Conservation (phyloP, 768 basidiomycete genomes). For the Albatrellus ellisii region DNA sequence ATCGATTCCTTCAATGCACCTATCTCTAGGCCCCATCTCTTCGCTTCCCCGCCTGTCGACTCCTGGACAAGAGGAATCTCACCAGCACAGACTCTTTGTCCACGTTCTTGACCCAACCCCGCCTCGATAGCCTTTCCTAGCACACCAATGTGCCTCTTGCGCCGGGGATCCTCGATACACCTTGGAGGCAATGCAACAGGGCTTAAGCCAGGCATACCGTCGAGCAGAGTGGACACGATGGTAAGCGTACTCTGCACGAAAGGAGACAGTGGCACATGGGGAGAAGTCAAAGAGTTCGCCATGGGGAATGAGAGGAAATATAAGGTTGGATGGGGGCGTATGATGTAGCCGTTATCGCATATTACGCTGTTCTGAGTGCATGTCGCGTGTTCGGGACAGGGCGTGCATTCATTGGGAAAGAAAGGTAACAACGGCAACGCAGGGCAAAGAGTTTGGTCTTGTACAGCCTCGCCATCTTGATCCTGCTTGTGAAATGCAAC, state of each 20-base stretch:
- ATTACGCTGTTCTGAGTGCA: slow-evolving; percentile 43
- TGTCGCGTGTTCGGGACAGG: slow-evolving; percentile 45
- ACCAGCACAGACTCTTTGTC: slow-evolving; percentile 51
- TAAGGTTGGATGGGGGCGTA: slow-evolving; percentile 37
- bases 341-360: slow-evolving; percentile 57
- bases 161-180: slow-evolving; percentile 65
- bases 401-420: slow-evolving; percentile 52
- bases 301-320: slow-evolving; percentile 29
- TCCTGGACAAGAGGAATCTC: slow-evolving; percentile 27
- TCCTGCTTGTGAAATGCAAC: no score
- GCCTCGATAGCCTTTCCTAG: slow-evolving; percentile 64
- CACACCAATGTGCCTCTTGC: slow-evolving; percentile 59
- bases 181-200: slow-evolving; percentile 63
- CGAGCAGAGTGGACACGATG: slow-evolving; percentile 17
- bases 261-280: slow-evolving; percentile 17
- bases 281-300: slow-evolving; percentile 24
- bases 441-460: slow-evolving; percentile 28
- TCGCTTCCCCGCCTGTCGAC: slow-evolving; percentile 55
- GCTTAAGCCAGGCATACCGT: slow-evolving; percentile 70
- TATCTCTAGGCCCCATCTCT: slow-evolving; percentile 62
- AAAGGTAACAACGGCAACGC: slow-evolving; percentile 40
- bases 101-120: slow-evolving; percentile 47
- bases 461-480: slow-evolving; percentile 7
- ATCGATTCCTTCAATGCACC: slow-evolving; percentile 41
- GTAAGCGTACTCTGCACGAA: slow-evolving; percentile 20